Evolutionary conservation across 2,329 filamentous ascomycete species (phyloP).

Genomic region (Microdochium bolleyi): DNA sequence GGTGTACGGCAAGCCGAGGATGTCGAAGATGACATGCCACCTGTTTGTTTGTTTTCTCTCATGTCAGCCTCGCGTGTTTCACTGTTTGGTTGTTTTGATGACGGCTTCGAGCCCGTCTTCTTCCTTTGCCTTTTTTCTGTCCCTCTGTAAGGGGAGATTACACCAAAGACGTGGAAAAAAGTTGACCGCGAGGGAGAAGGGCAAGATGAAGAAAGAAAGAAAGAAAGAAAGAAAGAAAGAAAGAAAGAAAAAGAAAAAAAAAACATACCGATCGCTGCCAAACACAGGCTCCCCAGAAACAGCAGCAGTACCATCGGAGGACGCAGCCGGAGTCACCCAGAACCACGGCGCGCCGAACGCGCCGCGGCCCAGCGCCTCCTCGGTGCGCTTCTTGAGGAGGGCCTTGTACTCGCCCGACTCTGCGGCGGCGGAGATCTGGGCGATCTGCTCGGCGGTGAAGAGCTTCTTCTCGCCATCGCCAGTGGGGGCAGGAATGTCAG

Average conservation of each 20-base stretch:
- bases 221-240: background rate
- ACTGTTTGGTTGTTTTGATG: too few relatives aligned
- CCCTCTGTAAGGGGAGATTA: too few relatives aligned
- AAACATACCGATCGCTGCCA: slow-evolving; percentile 58
- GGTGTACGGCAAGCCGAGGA: slow-evolving; percentile 51
- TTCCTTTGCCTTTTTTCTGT: too few relatives aligned
- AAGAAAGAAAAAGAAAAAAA: background rate
- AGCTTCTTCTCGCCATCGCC: slow-evolving; percentile 14
- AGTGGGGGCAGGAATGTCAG: slow-evolving; percentile 6
- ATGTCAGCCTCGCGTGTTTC: too few relatives aligned
- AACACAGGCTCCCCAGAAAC: slow-evolving; percentile 64
- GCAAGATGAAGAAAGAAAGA: background rate
- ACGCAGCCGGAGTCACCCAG: slow-evolving; percentile 39
- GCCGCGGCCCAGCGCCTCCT: slow-evolving; percentile 52
- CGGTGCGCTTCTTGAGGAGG: slow-evolving; percentile 47
- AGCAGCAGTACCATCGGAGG: slow-evolving; percentile 28
- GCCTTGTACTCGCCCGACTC: slow-evolving; percentile 35
- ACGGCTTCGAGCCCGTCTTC: too few relatives aligned
- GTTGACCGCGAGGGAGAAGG: background rate
- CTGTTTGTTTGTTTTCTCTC: slow-evolving; percentile 25
- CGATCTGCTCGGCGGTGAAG: slow-evolving; percentile 44
- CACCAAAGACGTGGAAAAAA: too few relatives aligned
- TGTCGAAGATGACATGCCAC: slow-evolving; percentile 62
- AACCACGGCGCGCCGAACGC: slow-evolving; percentile 76
- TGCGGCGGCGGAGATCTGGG: slow-evolving; percentile 45